Evolutionary conservation across 805 yeast genomes (phyloP).

Genomic region (Pichia occidentalis): DNA sequence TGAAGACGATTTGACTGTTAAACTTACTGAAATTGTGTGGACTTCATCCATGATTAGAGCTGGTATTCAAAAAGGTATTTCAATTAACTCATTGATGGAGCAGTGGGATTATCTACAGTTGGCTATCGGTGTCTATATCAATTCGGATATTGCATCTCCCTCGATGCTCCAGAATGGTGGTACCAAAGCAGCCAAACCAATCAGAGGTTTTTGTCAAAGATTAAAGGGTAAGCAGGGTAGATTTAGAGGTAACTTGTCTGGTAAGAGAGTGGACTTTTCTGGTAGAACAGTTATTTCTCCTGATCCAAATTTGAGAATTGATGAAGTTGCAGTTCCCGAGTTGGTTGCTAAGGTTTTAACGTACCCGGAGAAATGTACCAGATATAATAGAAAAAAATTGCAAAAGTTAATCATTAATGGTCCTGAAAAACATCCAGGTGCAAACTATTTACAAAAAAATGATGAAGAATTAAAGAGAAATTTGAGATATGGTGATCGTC

Average conservation of each 20-base stretch:
- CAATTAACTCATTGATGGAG: constrained; percentile 91
- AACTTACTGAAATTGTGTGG: constrained; percentile 94
- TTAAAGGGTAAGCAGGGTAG: constrained; percentile 98
- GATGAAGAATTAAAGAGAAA: constrained; percentile 84
- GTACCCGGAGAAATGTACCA: constrained; percentile 89
- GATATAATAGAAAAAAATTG: constrained; percentile 76
- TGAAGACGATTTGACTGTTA: constrained; percentile 96
- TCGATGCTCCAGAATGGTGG: constrained; percentile 61
- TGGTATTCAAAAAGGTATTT: constrained; percentile 90
- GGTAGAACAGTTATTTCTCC: constrained; percentile 98
- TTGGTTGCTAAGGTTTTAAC: constrained; percentile 93
- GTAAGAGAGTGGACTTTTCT: constrained; percentile 97
- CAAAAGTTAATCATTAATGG: constrained; percentile 74
- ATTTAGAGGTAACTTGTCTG: constrained; percentile 95
- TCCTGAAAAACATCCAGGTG: constrained; percentile 91
- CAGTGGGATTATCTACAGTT: constrained; percentile 98
- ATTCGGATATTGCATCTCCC: constrained; percentile 87
- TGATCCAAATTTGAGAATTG: constrained; percentile 90
- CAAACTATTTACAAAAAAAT: constrained; percentile 79
- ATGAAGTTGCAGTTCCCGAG: constrained; percentile 98
- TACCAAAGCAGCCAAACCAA: constrained; percentile 60
- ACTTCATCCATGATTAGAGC: constrained; percentile 91
- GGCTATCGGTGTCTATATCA: constrained; percentile 94
- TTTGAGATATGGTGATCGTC: constrained; percentile 80
- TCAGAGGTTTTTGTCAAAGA: constrained; percentile 94